phyloP scores from a whole-genome alignment of 768 basidiomycete species.

The Steccherinum ochraceum region DNA sequence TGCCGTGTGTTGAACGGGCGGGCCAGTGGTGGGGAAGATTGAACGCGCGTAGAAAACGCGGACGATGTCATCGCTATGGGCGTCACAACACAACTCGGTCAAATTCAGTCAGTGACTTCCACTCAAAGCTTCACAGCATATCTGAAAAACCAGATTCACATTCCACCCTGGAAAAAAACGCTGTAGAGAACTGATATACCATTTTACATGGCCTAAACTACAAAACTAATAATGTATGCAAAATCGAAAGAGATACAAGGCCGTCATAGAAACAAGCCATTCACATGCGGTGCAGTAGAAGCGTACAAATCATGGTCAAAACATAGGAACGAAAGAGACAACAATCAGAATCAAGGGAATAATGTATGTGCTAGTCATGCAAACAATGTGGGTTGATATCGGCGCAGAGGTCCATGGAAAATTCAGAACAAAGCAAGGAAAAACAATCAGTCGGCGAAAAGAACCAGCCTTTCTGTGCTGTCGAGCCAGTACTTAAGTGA shows the following conservation, averaged over 20 bases:
- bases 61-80: neutral
- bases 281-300: neutral
- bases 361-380: neutral
- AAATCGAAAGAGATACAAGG: neutral
- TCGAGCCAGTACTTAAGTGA: slow-evolving; percentile 72
- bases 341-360: neutral
- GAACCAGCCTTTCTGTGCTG: slow-evolving; percentile 72
- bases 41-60: no score
- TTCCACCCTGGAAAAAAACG: no score
- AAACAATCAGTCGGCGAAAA: slow-evolving; percentile 53
- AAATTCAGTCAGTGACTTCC: no score
- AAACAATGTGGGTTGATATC: neutral
- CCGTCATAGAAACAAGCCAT: neutral
- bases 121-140: neutral
- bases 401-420: neutral
- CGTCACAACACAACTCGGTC: no score
- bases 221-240: neutral
- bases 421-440: neutral
- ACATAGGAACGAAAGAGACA: neutral
- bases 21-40: neutral
- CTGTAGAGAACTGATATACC: neutral
- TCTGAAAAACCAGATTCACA: no score
- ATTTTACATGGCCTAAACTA: neutral
- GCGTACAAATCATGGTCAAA: neutral
- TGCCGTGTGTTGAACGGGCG: neutral